phyloP scores from a whole-genome alignment of 306 rosid genomes.

The cucumber (Cucumis sativus) region Cucumber_9930_V3 NC_026658.2:4338001-4338500 shows the following conservation, averaged over 20 bases:
- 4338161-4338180: constrained; percentile 74
- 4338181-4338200: constrained; percentile 67
- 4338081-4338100: too few species aligned
- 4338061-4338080: too few species aligned
- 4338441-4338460: constrained; percentile 19
- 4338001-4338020: not conserved
- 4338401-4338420: constrained; percentile 84
- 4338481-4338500: not conserved
- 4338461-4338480: not conserved
- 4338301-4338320: not conserved
- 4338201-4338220: constrained; percentile 55
- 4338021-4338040: not conserved
- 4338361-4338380: constrained; percentile 21
- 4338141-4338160: constrained; percentile 62
- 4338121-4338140: not conserved
- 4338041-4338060: not conserved
- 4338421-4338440: constrained; percentile 68
- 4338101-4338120: too few species aligned
- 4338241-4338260: constrained; percentile 78
- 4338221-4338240: constrained; percentile 41
- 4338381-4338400: constrained; percentile 53
- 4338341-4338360: not conserved
- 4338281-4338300: constrained; percentile 27
- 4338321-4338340: not conserved
- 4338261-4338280: constrained; percentile 46